Base-by-base conservation (phyloP, 495 filamentous ascomycete species). In the Penicillium lividum region DNA sequence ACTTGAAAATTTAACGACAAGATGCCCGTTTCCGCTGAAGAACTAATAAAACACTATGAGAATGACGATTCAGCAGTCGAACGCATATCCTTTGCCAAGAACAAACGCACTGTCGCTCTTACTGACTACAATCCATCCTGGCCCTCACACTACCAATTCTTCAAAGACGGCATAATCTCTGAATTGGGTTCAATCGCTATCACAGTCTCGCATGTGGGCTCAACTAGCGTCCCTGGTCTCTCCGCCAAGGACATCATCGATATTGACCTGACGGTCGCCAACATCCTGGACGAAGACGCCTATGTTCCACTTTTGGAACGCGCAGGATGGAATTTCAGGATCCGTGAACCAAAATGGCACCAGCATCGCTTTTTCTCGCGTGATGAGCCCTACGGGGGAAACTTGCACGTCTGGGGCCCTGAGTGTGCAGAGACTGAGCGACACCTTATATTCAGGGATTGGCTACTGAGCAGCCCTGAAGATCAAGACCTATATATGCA, bases 191-290 rank as follows among this genome's bases (percentile, higher is more conserved):
- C 58, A 25, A 55, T 52, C 3, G 45, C 56, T 22, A 18, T 78
- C 33, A 58, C 54, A 43, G 63, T 77, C 57, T 30, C 58, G 15
- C 80, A 83, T 57, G 69, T 75, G 51, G 80, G 80, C 29, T 78
- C 74, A n/a, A 83, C 80, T 36, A 78, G 76, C 29, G 77, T 83
- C 53, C 74, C 79, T 8, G 71, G 65, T 27, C 70, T 83, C 4
- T 62, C 74, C 3, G 79, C 80, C 28, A 82, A 82, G 59, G 71
- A 71, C 53, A 58, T 81, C 29, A 74, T 82, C 30, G 80, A 82
- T 53, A 64, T 83, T 30, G 80, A 83, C 58, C 62, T 83, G n/a
- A 62, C 74, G 27, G 59, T 82, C 18, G 56, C 53, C 10, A 74
- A 77, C 56, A 47, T 68, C 27, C 60, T 44, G 30, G 69, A 69